A percentile compares a stretch with the other conserved stretches of the same genome.
Evolutionary conservation across 2,329 filamentous ascomycete species (phyloP).

Genomic region (Cadophora malorum): DNA sequence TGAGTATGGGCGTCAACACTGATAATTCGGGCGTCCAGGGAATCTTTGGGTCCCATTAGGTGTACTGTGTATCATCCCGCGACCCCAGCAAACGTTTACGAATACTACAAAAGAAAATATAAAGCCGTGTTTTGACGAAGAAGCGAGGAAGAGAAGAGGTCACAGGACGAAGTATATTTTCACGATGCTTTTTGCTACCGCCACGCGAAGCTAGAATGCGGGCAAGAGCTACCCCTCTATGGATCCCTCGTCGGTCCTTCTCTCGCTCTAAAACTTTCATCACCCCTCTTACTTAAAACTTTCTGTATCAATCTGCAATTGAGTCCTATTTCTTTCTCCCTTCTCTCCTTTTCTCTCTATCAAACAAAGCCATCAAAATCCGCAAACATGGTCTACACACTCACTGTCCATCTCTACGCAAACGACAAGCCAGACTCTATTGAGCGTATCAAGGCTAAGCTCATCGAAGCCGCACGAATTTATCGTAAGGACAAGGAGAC

Average conservation of each 20-base stretch:
- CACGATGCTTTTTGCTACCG: slow-evolving; percentile 19
- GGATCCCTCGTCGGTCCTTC: slow-evolving; percentile 17
- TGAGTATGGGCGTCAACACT: not conserved
- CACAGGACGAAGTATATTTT: slow-evolving; percentile 5
- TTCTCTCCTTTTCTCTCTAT: not conserved
- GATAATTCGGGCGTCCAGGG: not conserved
- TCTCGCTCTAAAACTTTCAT: slow-evolving; percentile 12
- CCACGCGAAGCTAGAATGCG: slow-evolving; percentile 9
- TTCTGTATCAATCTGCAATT: not conserved
- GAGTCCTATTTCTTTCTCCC: not conserved
- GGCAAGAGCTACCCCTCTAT: slow-evolving; percentile 22
- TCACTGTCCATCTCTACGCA: slow-evolving; percentile 72
- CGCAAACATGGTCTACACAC: slow-evolving; percentile 68
- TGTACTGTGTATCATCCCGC: not conserved
- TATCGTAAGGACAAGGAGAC: slow-evolving; percentile 77
- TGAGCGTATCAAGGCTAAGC: slow-evolving; percentile 72
- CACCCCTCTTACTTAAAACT: slow-evolving; percentile 8
- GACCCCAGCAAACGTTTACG: not conserved
- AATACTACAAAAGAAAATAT: not conserved
- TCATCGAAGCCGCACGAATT: slow-evolving; percentile 75
- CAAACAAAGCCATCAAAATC: not conserved
- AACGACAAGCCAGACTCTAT: slow-evolving; percentile 70
- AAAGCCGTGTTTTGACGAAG: not conserved
- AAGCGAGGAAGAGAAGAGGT: not conserved
- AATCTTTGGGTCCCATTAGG: not conserved